Conservation (phyloP, 2,329 filamentous ascomycete species). For the Ilyonectria robusta region DNA sequence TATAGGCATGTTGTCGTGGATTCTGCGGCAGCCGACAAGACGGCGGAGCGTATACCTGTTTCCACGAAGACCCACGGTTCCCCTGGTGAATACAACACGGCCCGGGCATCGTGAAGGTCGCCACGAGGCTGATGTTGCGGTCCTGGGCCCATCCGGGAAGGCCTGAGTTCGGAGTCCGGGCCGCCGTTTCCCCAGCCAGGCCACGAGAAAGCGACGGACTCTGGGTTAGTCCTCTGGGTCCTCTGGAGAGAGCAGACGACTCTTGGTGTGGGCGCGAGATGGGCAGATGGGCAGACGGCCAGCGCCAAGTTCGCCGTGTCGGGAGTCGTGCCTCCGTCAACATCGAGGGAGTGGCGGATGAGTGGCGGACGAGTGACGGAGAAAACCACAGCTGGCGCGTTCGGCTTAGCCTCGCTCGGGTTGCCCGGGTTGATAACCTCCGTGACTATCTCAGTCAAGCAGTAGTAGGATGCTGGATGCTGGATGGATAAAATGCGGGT, state of each 20-base stretch:
- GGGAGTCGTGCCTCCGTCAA: not conserved
- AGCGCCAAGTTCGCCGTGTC: not conserved
- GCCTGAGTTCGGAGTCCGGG: constrained; percentile 26
- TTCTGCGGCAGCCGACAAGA: constrained; percentile 2
- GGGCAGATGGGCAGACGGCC: not conserved
- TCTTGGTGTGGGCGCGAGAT: not conserved
- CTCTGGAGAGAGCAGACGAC: not conserved
- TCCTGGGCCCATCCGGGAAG: constrained; percentile 6
- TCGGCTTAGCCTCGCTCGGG: constrained; percentile 12
- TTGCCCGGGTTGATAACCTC: constrained; percentile 17
- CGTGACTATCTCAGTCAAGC: constrained; percentile 7
- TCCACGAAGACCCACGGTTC: not conserved
- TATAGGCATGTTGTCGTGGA: constrained; percentile 10
- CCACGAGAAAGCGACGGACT: not conserved
- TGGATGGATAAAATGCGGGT: not conserved
- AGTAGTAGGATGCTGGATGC: too few relatives aligned
- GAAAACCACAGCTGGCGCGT: not conserved
- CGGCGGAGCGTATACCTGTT: not conserved
- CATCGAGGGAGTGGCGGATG: not conserved
- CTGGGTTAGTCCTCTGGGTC: not conserved
- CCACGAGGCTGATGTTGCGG: not conserved
- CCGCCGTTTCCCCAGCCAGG: constrained; percentile 17
- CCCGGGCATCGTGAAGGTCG: not conserved
- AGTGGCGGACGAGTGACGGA: not conserved
- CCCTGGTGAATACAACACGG: constrained; percentile 1